Evolutionary conservation across 2,329 filamentous ascomycete species (phyloP).

Genomic region (Colletotrichum destructivum): DNA sequence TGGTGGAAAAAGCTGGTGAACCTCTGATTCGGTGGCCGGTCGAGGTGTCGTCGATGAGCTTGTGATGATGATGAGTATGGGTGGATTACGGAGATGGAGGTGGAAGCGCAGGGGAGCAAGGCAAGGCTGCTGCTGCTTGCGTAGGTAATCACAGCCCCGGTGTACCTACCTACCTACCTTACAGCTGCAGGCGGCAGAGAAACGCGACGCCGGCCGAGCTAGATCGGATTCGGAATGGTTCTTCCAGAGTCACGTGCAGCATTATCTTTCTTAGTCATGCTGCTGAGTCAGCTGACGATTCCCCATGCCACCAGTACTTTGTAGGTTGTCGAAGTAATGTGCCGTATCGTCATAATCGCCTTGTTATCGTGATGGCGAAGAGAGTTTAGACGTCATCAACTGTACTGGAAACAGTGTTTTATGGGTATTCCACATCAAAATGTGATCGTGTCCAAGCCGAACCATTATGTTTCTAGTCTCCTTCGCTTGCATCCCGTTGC

Average conservation of each 20-base stretch:
- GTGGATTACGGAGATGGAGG: constrained; percentile 50
- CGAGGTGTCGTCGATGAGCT: constrained; percentile 16
- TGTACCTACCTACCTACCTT: neutral
- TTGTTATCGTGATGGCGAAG: too few relatives aligned
- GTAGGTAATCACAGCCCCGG: constrained; percentile 34
- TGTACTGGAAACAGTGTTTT: too few relatives aligned
- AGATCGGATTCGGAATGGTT: neutral
- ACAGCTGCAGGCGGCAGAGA: constrained; percentile 59
- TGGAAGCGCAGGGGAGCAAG: constrained; percentile 50
- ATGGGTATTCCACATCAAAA: too few relatives aligned
- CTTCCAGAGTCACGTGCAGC: neutral
- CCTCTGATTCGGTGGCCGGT: constrained; percentile 1
- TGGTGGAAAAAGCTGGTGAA: neutral
- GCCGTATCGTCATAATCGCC: too few relatives aligned
- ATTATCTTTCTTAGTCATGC: rapidly evolving
- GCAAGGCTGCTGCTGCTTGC: constrained; percentile 41
- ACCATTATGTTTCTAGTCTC: too few relatives aligned
- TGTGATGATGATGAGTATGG: constrained; percentile 37
- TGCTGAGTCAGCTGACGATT: neutral
- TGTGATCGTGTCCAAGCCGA: too few relatives aligned
- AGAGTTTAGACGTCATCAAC: too few relatives aligned
- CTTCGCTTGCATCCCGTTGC: too few relatives aligned
- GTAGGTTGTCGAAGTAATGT: too few relatives aligned
- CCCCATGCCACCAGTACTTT: neutral
- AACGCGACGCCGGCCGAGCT: constrained; percentile 59